A percentile compares a stretch with the other conserved stretches of the same genome.
Conservation (phyloP, 2,329 filamentous ascomycete species). For the Ophiostoma himal-ulmi region DNA sequence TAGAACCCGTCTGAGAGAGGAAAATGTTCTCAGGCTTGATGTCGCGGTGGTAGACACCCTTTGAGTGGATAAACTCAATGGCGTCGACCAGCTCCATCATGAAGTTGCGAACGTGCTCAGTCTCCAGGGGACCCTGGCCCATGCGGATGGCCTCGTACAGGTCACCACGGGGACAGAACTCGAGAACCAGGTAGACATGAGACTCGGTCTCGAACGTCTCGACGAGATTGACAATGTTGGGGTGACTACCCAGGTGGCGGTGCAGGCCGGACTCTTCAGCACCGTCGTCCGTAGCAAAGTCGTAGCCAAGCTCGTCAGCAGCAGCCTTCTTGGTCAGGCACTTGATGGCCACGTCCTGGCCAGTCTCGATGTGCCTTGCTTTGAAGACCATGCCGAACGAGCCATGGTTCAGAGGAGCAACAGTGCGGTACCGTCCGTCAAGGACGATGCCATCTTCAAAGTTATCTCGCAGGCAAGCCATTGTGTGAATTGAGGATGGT, state of each 20-base stretch:
- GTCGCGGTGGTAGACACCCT: constrained; percentile 91
- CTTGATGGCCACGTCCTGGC: constrained; percentile 86
- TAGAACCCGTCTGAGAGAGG: constrained; percentile 71
- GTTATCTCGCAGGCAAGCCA: constrained; percentile 83
- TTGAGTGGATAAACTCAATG: constrained; percentile 82
- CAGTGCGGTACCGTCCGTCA: constrained; percentile 81
- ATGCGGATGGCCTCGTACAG: constrained; percentile 94
- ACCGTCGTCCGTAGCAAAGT: constrained; percentile 71
- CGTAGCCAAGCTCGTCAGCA: constrained; percentile 52
- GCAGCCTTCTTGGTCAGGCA: constrained; percentile 80
- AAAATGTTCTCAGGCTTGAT: constrained; percentile 99
- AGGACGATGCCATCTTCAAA: constrained; percentile 76
- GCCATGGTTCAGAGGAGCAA: constrained; percentile 94
- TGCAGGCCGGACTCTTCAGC: constrained; percentile 79
- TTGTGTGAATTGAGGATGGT: constrained; percentile 29
- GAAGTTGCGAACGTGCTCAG: constrained; percentile 92
- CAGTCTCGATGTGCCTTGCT: constrained; percentile 71
- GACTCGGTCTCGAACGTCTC: constrained; percentile 87
- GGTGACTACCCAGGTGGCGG: constrained; percentile 68
- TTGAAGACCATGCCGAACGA: constrained; percentile 99
- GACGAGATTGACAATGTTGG: constrained; percentile 89
- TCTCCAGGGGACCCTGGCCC: constrained; percentile 82
- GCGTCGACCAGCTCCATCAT: constrained; percentile 92
- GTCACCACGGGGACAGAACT: constrained; percentile 92
- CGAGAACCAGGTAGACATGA: constrained; percentile 86